phyloP scores from a whole-genome alignment of 768 basidiomycete genomes.

The Suillus subalutaceus region DNA sequence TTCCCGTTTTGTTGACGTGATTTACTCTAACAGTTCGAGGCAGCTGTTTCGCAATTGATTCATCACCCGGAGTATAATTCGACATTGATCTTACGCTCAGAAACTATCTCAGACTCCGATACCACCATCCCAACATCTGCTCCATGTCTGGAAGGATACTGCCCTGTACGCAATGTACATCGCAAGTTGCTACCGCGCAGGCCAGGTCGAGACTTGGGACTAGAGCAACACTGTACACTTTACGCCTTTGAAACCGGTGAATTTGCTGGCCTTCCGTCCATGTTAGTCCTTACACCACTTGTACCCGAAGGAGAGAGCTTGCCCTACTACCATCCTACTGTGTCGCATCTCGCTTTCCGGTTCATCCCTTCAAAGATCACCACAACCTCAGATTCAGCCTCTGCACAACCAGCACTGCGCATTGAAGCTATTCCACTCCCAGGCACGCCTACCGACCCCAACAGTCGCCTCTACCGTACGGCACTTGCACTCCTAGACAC shows the following conservation, averaged over 20 bases:
- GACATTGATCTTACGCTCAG: slow-evolving; percentile 85
- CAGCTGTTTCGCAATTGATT: slow-evolving; percentile 70
- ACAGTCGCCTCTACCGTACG: slow-evolving; percentile 78
- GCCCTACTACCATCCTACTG: slow-evolving; percentile 91
- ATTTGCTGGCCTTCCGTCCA: slow-evolving; percentile 30
- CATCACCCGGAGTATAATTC: slow-evolving; percentile 94
- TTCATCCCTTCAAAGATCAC: slow-evolving; percentile 47
- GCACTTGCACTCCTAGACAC: slow-evolving; percentile 80
- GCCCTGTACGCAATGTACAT: slow-evolving; percentile 55
- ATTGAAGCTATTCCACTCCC: slow-evolving; percentile 62
- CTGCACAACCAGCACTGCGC: slow-evolving; percentile 38
- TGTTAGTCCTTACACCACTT: slow-evolving; percentile 65
- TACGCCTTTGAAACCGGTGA: slow-evolving; percentile 41
- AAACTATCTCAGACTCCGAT: slow-evolving; percentile 51
- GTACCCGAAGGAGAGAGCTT: slow-evolving; percentile 46
- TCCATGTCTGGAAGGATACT: slow-evolving; percentile 42
- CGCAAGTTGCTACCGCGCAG: slow-evolving; percentile 76
- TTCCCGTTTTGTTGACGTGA: neutral
- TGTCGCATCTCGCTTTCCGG: slow-evolving; percentile 80
- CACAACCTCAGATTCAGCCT: slow-evolving; percentile 23
- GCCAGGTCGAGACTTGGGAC: slow-evolving; percentile 69
- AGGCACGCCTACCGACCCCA: slow-evolving; percentile 46
- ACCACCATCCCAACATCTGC: slow-evolving; percentile 33
- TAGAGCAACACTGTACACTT: slow-evolving; percentile 83
- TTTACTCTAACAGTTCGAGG: slow-evolving; percentile 60